phyloP scores from a whole-genome alignment of 352 stramenopile genomes.

The Phytophthora syringae region DNA sequence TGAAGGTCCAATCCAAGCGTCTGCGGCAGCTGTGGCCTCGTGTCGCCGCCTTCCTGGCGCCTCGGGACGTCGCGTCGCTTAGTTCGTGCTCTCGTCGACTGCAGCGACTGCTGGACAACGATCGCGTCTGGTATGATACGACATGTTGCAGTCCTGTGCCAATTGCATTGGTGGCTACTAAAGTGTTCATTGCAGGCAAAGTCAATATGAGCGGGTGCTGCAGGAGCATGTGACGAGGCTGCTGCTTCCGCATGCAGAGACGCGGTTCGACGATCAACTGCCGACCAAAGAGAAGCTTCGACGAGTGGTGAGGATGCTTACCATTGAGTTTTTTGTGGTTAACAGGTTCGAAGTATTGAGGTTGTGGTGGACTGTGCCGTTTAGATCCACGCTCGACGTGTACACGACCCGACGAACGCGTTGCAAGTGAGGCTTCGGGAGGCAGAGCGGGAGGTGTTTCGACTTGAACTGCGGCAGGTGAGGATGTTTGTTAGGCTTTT shows the following conservation, averaged over 20 bases:
- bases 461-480: slow-evolving; percentile 45
- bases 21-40: slow-evolving; percentile 51
- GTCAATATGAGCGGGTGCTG: slow-evolving; percentile 34
- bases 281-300: slow-evolving; percentile 42
- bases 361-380: background rate
- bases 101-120: slow-evolving; percentile 45
- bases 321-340: background rate
- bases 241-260: slow-evolving; percentile 35
- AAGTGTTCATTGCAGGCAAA: slow-evolving; percentile 32
- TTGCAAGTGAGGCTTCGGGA: slow-evolving; percentile 53
- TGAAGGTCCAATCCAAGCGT: slow-evolving; percentile 66
- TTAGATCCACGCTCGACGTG: slow-evolving; percentile 51
- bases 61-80: slow-evolving; percentile 45
- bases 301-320: slow-evolving; percentile 39
- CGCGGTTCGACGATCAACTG: slow-evolving; percentile 20
- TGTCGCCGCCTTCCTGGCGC: slow-evolving; percentile 46
- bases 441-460: slow-evolving; percentile 47
- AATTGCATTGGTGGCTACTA: background rate
- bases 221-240: slow-evolving; percentile 43
- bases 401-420: slow-evolving; percentile 58
- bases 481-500: background rate
- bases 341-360: background rate
- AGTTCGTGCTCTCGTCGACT: slow-evolving; percentile 45
- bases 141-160: background rate
- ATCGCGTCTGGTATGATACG: slow-evolving; percentile 56